Conservation (phyloP, 805 yeast genomes). For the Candida pini region DNA sequence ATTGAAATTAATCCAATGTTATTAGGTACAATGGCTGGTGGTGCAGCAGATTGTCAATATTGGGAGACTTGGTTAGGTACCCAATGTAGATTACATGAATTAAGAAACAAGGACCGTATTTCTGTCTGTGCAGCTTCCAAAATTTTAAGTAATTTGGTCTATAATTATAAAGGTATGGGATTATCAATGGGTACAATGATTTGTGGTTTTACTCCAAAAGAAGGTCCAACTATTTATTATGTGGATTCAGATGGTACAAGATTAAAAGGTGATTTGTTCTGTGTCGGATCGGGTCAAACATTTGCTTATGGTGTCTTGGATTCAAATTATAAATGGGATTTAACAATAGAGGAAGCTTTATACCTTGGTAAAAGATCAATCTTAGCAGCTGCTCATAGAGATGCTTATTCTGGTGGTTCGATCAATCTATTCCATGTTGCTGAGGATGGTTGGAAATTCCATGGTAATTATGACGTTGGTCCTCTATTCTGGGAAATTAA, state of each 20-base stretch:
- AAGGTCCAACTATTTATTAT: constrained; percentile 92
- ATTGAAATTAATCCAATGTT: constrained; percentile 93
- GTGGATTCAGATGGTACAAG: constrained; percentile 98
- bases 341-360: constrained; percentile 88
- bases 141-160: constrained; percentile 83
- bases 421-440: constrained; percentile 89
- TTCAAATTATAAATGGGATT: constrained; percentile 86
- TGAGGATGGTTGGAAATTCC: constrained; percentile 91
- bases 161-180: constrained; percentile 96
- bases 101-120: constrained; percentile 90
- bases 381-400: constrained; percentile 97
- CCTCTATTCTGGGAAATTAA: constrained; percentile 88
- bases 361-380: constrained; percentile 93
- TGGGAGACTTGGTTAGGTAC: constrained; percentile 99
- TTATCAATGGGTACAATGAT: constrained; percentile 99
- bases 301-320: constrained; percentile 98
- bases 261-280: constrained; percentile 87
- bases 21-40: constrained; percentile 98
- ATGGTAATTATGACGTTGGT: constrained; percentile 93
- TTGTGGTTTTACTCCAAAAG: constrained; percentile 93
- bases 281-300: constrained; percentile 99
- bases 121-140: constrained; percentile 96
- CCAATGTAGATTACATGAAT: constrained; percentile 91
- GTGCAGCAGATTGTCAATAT: constrained; percentile 98
- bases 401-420: constrained; percentile 97